Conservation (phyloP, 176 grass and related monocot species). For the Avena eriantha region DNA sequence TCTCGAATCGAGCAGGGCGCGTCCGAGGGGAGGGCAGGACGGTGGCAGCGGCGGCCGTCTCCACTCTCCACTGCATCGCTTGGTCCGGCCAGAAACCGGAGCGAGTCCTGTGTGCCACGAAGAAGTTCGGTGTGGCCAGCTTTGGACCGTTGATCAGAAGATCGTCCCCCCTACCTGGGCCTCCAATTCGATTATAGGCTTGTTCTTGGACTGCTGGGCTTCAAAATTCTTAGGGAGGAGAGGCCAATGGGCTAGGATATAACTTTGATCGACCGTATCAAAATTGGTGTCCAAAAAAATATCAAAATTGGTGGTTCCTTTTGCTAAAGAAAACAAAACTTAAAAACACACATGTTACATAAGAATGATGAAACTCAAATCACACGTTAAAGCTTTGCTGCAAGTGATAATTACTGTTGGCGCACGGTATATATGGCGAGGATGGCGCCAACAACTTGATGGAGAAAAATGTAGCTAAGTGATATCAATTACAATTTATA, state of each 20-base stretch:
- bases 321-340: too few species aligned
- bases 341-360: too few species aligned
- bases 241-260: not conserved
- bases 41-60: not conserved
- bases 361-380: too few species aligned
- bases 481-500: too few species aligned
- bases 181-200: not conserved
- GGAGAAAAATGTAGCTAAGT: too few species aligned
- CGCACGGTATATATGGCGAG: too few species aligned
- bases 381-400: too few species aligned
- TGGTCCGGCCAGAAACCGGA: not conserved
- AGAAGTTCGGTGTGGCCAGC: not conserved
- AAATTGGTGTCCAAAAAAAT: not conserved
- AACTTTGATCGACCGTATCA: not conserved
- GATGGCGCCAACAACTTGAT: too few species aligned
- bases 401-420: too few species aligned
- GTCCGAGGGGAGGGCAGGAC: not conserved
- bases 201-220: not conserved
- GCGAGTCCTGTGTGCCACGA: not conserved
- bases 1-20: not conserved
- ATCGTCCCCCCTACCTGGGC: not conserved
- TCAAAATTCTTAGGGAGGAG: not conserved
- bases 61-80: not conserved
- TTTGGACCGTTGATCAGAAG: not conserved
- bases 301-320: too few species aligned